Conservation (phyloP, 2,329 filamentous ascomycete species). For the Fusarium circinatum region DNA sequence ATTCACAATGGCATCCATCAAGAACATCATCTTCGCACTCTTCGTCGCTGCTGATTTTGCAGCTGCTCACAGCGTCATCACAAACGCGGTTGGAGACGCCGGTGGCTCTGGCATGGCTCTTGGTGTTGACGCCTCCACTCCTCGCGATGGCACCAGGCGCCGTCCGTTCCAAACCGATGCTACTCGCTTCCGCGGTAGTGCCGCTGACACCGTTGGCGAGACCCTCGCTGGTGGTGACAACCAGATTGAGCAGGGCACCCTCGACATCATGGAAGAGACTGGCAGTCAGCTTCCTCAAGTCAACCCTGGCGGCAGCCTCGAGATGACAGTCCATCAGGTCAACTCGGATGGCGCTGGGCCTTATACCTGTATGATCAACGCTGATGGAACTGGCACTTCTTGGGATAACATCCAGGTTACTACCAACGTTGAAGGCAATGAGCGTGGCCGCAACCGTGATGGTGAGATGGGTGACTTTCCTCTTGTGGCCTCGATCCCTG, state of each 20-base stretch:
- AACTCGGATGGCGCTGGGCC: constrained; percentile 54
- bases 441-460: constrained; percentile 12
- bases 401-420: constrained; percentile 4
- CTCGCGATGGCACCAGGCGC: constrained; percentile 69
- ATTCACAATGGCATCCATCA: constrained; percentile 3
- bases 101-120: constrained; percentile 66
- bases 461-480: not conserved
- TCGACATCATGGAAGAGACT: constrained; percentile 65
- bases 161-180: constrained; percentile 72
- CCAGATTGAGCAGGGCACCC: constrained; percentile 5
- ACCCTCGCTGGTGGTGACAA: constrained; percentile 10
- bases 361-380: constrained; percentile 72
- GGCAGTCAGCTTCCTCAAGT: constrained; percentile 69
- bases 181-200: constrained; percentile 44
- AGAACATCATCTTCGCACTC: constrained; percentile 5
- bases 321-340: constrained; percentile 63
- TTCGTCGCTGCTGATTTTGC: not conserved
- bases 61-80: constrained; percentile 11
- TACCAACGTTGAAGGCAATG: constrained; percentile 1
- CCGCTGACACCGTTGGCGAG: constrained; percentile 9
- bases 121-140: constrained; percentile 64
- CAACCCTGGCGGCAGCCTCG: constrained; percentile 63
- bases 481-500: constrained; percentile 8
- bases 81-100: constrained; percentile 60
- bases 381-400: constrained; percentile 58